These are phyloP conservation scores for Apiospora phragmitis DNA, from an alignment of 2,329 filamentous ascomycete species.

Conservation along the genomic window DNA sequence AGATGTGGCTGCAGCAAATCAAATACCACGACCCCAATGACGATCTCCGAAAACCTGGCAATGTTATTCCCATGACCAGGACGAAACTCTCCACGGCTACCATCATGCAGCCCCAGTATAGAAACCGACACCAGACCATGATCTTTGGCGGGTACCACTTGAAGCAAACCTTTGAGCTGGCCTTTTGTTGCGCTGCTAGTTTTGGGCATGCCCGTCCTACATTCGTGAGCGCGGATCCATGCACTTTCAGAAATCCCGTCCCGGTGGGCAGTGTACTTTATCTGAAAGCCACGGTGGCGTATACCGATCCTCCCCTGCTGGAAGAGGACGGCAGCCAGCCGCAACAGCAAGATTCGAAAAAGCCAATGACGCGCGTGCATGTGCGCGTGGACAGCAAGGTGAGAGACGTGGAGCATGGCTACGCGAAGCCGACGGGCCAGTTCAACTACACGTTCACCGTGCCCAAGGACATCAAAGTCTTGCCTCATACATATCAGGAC, in stretches of 20 bases:
- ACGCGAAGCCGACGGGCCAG: constrained; percentile 67
- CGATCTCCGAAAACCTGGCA: constrained; percentile 32
- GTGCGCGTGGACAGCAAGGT: constrained; percentile 73
- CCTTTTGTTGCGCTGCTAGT: constrained; percentile 72
- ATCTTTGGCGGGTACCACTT: constrained; percentile 76
- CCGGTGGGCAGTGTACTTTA: constrained; percentile 75
- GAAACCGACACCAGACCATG: constrained; percentile 67
- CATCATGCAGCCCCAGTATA: constrained; percentile 70
- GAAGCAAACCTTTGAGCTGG: constrained; percentile 74
- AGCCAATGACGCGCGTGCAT: constrained; percentile 55
- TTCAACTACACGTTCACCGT: constrained; percentile 68
- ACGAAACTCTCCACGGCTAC: constrained; percentile 62
- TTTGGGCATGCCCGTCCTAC: constrained; percentile 70
- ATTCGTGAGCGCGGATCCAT: constrained; percentile 72
- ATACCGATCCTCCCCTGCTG: constrained; percentile 61
- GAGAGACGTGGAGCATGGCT: constrained; percentile 62
- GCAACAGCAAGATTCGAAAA: constrained; percentile 23
- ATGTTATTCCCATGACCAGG: constrained; percentile 56
- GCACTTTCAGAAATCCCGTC: constrained; percentile 73
- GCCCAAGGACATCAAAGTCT: constrained; percentile 37
- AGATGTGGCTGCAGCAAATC: constrained; percentile 70
- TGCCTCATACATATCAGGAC: constrained; percentile 29
- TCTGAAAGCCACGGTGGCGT: constrained; percentile 69
- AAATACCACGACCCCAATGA: constrained; percentile 53
- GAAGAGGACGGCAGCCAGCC: constrained; percentile 50